A percentile compares a stretch with the other conserved stretches of the same genome.
Conservation (phyloP, 1,139 yeast genomes). For the Protomyces inouyei region DNA sequence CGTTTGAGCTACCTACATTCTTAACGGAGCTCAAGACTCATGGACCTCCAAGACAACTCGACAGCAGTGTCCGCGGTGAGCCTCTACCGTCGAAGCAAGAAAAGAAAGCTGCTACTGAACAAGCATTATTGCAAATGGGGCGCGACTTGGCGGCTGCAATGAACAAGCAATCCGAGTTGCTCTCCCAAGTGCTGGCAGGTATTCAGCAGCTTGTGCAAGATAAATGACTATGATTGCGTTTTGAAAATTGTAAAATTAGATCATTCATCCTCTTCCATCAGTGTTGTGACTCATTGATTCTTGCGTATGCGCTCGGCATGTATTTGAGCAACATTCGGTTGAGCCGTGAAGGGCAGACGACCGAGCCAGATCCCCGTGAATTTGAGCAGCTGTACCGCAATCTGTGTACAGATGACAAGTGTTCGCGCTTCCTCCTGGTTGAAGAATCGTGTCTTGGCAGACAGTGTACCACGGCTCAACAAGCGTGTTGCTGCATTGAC, state of each 20-base stretch:
- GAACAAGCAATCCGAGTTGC: background rate
- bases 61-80: background rate
- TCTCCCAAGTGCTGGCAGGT: background rate
- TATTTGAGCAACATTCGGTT: background rate
- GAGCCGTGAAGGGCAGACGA: slow-evolving; percentile 1
- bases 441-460: slow-evolving; percentile 7
- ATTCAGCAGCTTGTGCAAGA: background rate
- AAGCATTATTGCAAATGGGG: background rate
- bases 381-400: slow-evolving; percentile 2
- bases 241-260: background rate
- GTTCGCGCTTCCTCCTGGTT: slow-evolving; percentile 18
- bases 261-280: background rate
- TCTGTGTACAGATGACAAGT: slow-evolving; percentile 2
- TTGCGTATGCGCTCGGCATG: background rate
- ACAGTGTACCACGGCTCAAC: slow-evolving; percentile 6
- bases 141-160: background rate
- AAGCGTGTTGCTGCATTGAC: slow-evolving; percentile 11
- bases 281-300: background rate
- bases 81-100: background rate
- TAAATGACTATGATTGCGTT: background rate
- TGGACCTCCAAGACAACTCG: background rate
- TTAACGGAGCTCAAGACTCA: background rate
- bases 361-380: slow-evolving; percentile 13
- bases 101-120: background rate
- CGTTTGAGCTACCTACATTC: background rate